Percentiles rank a stretch among this genome's conserved stretches.
These are phyloP conservation scores for Coemansia sp. DNA, from an alignment of 192 early-diverging fungal species.

Conservation along the genomic window DNA sequence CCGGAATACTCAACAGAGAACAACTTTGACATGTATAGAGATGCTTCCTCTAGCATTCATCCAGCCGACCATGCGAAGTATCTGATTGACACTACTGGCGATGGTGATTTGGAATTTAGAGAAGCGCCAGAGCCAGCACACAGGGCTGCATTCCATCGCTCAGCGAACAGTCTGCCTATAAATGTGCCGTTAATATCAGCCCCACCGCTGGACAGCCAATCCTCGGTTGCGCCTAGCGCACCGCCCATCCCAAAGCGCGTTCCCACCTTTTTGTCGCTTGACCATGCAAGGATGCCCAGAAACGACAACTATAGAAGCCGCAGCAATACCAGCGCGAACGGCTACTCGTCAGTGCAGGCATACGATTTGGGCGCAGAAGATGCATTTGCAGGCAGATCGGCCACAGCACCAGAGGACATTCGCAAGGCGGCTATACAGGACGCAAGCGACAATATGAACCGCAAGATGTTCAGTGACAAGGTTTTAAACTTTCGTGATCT, in stretches of 20 bases:
- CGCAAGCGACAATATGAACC: slow-evolving; percentile 22
- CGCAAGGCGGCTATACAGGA: slow-evolving; percentile 33
- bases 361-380: neutral
- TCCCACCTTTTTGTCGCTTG: slow-evolving; percentile 26
- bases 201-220: slow-evolving; percentile 11
- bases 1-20: slow-evolving; percentile 15
- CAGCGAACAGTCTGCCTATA: slow-evolving; percentile 27
- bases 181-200: slow-evolving; percentile 29
- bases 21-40: slow-evolving; percentile 12
- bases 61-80: slow-evolving; percentile 18
- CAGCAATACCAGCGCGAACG: slow-evolving; percentile 2
- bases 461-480: slow-evolving; percentile 41
- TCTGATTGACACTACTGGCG: slow-evolving; percentile 16
- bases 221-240: slow-evolving; percentile 25
- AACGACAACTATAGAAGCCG: neutral
- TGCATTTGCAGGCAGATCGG: neutral
- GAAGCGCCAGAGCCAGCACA: slow-evolving; percentile 16
- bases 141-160: slow-evolving; percentile 23
- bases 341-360: neutral
- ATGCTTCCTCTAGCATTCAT: slow-evolving; percentile 1
- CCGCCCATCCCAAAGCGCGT: slow-evolving; percentile 30
- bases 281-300: slow-evolving; percentile 8
- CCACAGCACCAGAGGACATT: slow-evolving; percentile 29
- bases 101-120: slow-evolving; percentile 7
- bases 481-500: slow-evolving; percentile 54